Evolutionary conservation across 768 basidiomycete genomes (phyloP), one percentile per base, ranked within the genome.

Genomic region (Floccularia luteovirens): DNA sequence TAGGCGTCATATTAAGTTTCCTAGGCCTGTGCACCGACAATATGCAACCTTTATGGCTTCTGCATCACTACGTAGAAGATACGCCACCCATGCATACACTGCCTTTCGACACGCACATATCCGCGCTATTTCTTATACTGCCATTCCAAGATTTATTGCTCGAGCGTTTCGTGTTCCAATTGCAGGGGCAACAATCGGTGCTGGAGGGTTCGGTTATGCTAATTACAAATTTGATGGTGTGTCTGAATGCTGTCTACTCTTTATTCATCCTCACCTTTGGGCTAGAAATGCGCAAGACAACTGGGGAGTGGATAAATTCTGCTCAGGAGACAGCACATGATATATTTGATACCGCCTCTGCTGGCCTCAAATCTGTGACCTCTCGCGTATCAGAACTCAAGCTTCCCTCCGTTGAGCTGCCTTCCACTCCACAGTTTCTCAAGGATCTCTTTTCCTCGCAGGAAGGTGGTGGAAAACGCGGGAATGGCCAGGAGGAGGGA

Each of bases 141-240:
- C 90, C 7, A 84, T 96, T 45, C 92, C 92, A n/a, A 70, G 80
- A 47, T 87, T 94, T 48, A 77, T 94, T 32, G 79, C 83, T 0
- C 74, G 90, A 32, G 91, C 91, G 0, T 91, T 96, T 53, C 71
- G 85, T 37, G 79, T 96, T 1, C 92, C 92, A 20, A 73, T 90
- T 43, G 91, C 90, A 12, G 90, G 86, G 4, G 85, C 82, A 24
- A 90, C 90, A 1, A 75, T 93, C 19, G 93, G 93, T 3, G 92
- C 86, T 0, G 93, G 93, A 7, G 83, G 90, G 0, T 65, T 94
- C 42, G 90, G 89, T 3, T 98, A 96, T 62, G 93, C 91, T 16
- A 92, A 94, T 58, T 94, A 94, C 69, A 92, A 92, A 64, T 82
- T 94, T 52, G 93, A 98, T 68, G 90, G 93, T 90, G 45, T 48